Conservation (phyloP, 768 basidiomycete genomes). For the Stropharia rugosoannulata region DNA sequence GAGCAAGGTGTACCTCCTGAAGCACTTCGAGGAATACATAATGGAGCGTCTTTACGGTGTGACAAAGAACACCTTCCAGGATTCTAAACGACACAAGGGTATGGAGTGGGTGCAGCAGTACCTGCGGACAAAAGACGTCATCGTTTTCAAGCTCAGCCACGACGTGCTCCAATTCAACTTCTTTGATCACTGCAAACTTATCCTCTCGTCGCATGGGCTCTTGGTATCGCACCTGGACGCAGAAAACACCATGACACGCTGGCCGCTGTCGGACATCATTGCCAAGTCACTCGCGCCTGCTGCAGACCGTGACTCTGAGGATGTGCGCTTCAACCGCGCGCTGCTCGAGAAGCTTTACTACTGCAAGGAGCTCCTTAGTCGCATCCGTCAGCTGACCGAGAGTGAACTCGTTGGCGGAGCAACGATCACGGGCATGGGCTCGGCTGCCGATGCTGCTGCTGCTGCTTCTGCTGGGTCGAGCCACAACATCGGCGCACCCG, state of each 20-base stretch:
- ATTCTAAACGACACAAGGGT: conserved; percentile 64
- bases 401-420: conserved; percentile 28
- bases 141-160: conserved; percentile 95
- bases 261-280: conserved; percentile 73
- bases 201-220: conserved; percentile 79
- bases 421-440: conserved; percentile 18
- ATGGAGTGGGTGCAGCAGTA: conserved; percentile 98
- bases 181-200: conserved; percentile 94
- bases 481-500: not conserved
- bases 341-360: conserved; percentile 82
- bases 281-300: conserved; percentile 39
- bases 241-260: conserved; percentile 74
- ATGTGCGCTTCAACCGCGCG: conserved; percentile 59
- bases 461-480: not conserved
- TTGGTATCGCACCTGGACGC: conserved; percentile 91
- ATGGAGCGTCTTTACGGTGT: conserved; percentile 86
- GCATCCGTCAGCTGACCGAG: conserved; percentile 62
- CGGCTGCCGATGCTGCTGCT: conserved; percentile 3
- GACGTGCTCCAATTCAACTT: conserved; percentile 99
- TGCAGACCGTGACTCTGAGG: conserved; percentile 44
- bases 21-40: conserved; percentile 95
- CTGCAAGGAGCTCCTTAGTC: conserved; percentile 79
- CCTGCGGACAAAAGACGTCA: conserved; percentile 94
- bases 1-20: conserved; percentile 88
- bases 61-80: conserved; percentile 79